Base-by-base conservation (phyloP, 495 filamentous ascomycete species). In the Jackrogersella minutella region DNA sequence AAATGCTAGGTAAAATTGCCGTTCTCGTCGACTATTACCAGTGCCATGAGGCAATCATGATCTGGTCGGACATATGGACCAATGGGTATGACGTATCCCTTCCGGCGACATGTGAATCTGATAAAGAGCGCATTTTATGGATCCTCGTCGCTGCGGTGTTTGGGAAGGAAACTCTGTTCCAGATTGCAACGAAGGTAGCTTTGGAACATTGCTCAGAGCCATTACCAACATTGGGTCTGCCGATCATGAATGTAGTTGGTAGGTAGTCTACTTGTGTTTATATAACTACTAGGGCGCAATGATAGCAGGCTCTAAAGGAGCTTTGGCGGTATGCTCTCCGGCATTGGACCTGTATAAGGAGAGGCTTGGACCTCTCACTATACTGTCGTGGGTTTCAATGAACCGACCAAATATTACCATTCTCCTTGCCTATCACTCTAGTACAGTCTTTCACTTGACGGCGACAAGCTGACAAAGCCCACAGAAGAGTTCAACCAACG, bases 1-100 rank as follows among this genome's bases (percentile, higher is more conserved):
- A 84, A 4, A 78, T 77, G 26, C 76, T 87, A 5, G 78, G 80
- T 1, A 77, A 84, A 58, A 72, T 87, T 41, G 77, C 81, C 21
- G 73, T 81, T 4, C 65, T 87, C 22, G 78, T 83, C 14, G 83
- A 87, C 63, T 80, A 79, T 46, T 84, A 86, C 54, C 66, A 79
- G 33, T 80, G 83, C 57, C 70, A 71, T 11, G 81, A 83, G 13
- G 76, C 70, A 1, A 56, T 85, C 1, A 65, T 73, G 49, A 40
- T 82, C 2, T 80, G 78, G 41, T 73, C 74, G 14, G 77, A 81
- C 6, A 71, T 73, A 6, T 88, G 85, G 83, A 77, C 73, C 26
- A 10, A 1, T 4, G 3, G 14, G 30, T n/a, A 28, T 6, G 30
- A 30, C 3, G 6, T 11, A 14, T 0, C 5, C 36, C 9, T 46